Evolutionary conservation across 768 basidiomycete genomes (phyloP).

Genomic region (Lentinus brumalis): DNA sequence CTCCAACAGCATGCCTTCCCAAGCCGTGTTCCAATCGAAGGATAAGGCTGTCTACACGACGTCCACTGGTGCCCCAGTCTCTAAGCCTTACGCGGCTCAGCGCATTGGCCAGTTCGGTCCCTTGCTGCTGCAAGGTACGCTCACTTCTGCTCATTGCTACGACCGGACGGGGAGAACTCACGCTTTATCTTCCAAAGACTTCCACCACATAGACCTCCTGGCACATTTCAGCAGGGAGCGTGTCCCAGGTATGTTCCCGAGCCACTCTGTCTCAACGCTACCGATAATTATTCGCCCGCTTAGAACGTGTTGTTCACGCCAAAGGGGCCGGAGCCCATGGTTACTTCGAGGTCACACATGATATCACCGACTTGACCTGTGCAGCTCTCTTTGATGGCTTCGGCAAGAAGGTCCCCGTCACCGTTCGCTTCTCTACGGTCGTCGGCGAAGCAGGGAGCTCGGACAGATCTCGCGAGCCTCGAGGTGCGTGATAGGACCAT

Average conservation of each 20-base stretch:
- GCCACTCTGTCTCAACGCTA: neutral
- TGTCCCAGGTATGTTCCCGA: slow-evolving; percentile 56
- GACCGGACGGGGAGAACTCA: slow-evolving; percentile 14
- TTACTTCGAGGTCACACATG: slow-evolving; percentile 87
- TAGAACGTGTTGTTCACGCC: slow-evolving; percentile 89
- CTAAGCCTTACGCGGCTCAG: slow-evolving; percentile 78
- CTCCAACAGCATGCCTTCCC: slow-evolving; percentile 55
- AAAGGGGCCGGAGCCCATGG: slow-evolving; percentile 95
- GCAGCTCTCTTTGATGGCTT: slow-evolving; percentile 64
- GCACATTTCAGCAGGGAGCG: slow-evolving; percentile 94
- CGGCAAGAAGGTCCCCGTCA: slow-evolving; percentile 70
- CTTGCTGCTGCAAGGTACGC: slow-evolving; percentile 80
- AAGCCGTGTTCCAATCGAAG: slow-evolving; percentile 53
- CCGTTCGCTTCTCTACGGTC: slow-evolving; percentile 92
- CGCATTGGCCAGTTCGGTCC: slow-evolving; percentile 76
- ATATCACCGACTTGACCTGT: slow-evolving; percentile 80
- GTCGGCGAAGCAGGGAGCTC: slow-evolving; percentile 86
- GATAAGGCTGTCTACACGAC: slow-evolving; percentile 79
- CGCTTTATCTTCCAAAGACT: slow-evolving; percentile 49
- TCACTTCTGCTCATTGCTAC: neutral
- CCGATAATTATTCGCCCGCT: no score
- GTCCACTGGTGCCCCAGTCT: slow-evolving; percentile 78
- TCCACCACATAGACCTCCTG: slow-evolving; percentile 86
- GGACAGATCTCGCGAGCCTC: slow-evolving; percentile 88
- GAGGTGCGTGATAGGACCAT: slow-evolving; percentile 34